Evolutionary conservation across 257 asterid genomes (phyloP).

Genomic region (Haberlea rhodopensis): DNA sequence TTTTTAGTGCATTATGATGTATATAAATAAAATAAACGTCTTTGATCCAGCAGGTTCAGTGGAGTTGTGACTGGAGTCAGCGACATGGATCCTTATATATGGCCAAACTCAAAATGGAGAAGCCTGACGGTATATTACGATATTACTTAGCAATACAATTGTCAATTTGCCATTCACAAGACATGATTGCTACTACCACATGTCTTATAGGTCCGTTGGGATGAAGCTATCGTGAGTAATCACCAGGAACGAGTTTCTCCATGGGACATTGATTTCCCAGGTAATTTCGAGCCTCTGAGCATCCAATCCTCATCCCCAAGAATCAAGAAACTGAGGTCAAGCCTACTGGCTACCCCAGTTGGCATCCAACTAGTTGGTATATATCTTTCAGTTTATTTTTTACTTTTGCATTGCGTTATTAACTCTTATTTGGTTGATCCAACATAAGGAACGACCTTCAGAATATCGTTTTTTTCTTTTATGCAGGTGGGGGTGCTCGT

Average conservation of each 20-base stretch:
- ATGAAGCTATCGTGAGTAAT: conserved; percentile 65
- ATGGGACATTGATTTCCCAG: conserved; percentile 96
- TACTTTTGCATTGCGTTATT: background rate
- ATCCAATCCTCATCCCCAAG: conserved; percentile 78
- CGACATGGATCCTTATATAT: conserved; percentile 68
- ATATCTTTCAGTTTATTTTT: conserved; percentile 24
- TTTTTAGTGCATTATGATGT: conserved; percentile 12
- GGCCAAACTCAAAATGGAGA: conserved; percentile 97
- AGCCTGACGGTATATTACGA: conserved; percentile 65
- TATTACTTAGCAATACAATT: too few relatives aligned
- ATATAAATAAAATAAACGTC: conserved; percentile 3
- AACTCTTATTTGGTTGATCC: conserved; percentile 11
- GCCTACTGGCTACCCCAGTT: conserved; percentile 52
- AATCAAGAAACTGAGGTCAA: conserved; percentile 74
- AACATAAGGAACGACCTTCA: background rate
- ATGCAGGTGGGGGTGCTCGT: conserved; percentile 63
- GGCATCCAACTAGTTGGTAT: conserved; percentile 61
- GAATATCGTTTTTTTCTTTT: background rate
- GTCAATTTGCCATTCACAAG: conserved; percentile 10
- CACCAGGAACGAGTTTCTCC: conserved; percentile 94
- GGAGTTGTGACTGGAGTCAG: conserved; percentile 90
- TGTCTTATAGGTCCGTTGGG: conserved; percentile 85
- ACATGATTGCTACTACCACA: conserved; percentile 20
- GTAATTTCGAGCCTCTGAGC: conserved; percentile 64
- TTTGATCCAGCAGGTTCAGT: conserved; percentile 54